Base-by-base conservation (phyloP, 1,284 basidiomycete species). In the Hypsizygus ulmarius region DNA sequence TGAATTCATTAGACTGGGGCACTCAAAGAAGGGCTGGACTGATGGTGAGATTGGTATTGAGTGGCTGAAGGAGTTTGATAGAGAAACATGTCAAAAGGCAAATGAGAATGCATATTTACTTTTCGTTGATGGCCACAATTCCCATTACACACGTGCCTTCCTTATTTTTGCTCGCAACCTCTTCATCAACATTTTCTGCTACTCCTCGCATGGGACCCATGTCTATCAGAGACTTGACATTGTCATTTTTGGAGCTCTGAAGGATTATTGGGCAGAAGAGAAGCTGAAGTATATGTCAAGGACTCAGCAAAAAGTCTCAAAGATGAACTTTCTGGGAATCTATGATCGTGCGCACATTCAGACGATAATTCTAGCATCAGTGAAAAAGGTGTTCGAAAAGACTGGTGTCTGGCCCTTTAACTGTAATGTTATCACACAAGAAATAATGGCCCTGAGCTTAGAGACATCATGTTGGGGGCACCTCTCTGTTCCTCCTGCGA, bases 61-160 rank as follows among this genome's bases (percentile, higher is more conserved):
- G 28, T 52, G 25, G n/a, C 40, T 41, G 28, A 43, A 52, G 37
- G 35, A 37, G 7, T 54, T 54, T 34, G 43, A 54, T 8, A 11
- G 56, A 12, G 43, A 59, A 8, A 74, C 69, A 0, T 45, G 43
- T 6, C 49, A 12, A 2, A 71, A 70, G 45, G 66, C 66, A 12
- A 45, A 39, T 1, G 64, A 64, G 1, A 33, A 54, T 4, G 25
- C 35, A 0, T 46, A 60, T 0, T 51, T 73, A 1, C 65, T 73
- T 7, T 41, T 69, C 18, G 63, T 76, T 29, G 70, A 77, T 63
- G 71, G 73, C 1, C 72, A 76, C 48, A 64, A 57, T 21, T 74
- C 70, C 0, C 73, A 77, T 53, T 68, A 65, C 50, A 70, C 69
- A 1, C 33, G 37, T 7, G 61, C 28, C 1, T 72, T 74, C 52